phyloP scores from a whole-genome alignment of 495 filamentous ascomycete genomes.

The Monascus purpureus region DNA sequence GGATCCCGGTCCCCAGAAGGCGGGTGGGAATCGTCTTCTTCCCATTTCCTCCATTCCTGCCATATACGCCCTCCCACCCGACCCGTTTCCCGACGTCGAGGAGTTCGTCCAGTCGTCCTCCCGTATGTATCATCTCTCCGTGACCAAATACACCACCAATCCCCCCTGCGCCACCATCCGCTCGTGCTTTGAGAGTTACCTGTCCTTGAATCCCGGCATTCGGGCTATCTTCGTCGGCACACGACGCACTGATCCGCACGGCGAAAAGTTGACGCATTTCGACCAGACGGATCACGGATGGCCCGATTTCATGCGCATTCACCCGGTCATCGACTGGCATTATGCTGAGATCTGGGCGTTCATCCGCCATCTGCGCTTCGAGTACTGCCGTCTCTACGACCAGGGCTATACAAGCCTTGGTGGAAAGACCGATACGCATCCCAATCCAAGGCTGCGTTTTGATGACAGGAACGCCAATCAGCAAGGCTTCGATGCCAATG shows the following conservation, averaged over 20 bases:
- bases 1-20: conserved; percentile 1
- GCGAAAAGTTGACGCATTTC: conserved; percentile 61
- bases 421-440: conserved; percentile 77
- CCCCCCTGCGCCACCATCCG: conserved; percentile 38
- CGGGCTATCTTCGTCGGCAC: conserved; percentile 90
- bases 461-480: neutral
- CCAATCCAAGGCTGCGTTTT: conserved; percentile 59
- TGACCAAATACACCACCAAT: conserved; percentile 57
- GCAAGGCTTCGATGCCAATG: conserved; percentile 13
- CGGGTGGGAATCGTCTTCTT: neutral
- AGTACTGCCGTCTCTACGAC: conserved; percentile 80
- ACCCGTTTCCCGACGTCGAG: conserved; percentile 78
- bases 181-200: conserved; percentile 61
- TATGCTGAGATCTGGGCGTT: conserved; percentile 95
- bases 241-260: conserved; percentile 82
- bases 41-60: conserved; percentile 41
- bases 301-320: conserved; percentile 84
- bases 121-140: conserved; percentile 53
- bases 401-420: conserved; percentile 76
- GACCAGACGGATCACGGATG: conserved; percentile 78
- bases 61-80: conserved; percentile 73
- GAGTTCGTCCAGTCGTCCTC: conserved; percentile 59
- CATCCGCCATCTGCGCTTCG: conserved; percentile 60
- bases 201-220: conserved; percentile 43
- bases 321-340: conserved; percentile 95